A percentile compares a stretch with the other conserved stretches of the same genome.
These are phyloP conservation scores for Fraxinus sp. DNA, from an alignment of 305 asterid species.

Conservation along the genomic window DNA sequence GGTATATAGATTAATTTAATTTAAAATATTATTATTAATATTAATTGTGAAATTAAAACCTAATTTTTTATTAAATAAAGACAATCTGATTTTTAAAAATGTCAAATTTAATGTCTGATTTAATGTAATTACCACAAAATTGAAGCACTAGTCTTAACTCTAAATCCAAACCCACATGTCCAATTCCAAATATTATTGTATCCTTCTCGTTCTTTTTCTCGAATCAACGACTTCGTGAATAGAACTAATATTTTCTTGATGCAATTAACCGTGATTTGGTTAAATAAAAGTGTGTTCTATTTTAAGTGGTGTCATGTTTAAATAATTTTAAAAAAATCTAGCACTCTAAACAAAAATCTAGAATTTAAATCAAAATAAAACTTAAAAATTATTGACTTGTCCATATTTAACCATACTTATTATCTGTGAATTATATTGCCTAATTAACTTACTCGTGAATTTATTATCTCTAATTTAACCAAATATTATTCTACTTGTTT, in stretches of 20 bases:
- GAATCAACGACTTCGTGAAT: neutral
- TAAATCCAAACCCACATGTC: neutral
- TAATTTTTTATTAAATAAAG: too few species aligned
- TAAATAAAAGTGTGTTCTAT: neutral
- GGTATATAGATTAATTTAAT: too few species aligned
- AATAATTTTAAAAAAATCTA: too few species aligned
- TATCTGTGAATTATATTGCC: neutral
- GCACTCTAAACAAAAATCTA: neutral
- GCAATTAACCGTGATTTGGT: neutral
- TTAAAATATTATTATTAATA: too few species aligned
- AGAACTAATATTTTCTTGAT: neutral
- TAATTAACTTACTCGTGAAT: neutral
- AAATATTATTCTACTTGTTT: neutral
- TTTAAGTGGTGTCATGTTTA: neutral
- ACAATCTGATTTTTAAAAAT: too few species aligned
- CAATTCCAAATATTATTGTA: neutral
- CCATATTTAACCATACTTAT: neutral
- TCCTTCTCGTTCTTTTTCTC: neutral
- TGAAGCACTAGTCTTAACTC: neutral
- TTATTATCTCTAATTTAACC: neutral
- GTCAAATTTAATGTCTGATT: too few species aligned
- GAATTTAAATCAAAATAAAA: neutral
- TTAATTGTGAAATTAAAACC: too few species aligned
- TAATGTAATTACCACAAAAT: too few species aligned
- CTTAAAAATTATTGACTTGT: neutral